Evolutionary conservation across 495 filamentous ascomycete genomes (phyloP).

Genomic region (Bacidia gigantensis): DNA sequence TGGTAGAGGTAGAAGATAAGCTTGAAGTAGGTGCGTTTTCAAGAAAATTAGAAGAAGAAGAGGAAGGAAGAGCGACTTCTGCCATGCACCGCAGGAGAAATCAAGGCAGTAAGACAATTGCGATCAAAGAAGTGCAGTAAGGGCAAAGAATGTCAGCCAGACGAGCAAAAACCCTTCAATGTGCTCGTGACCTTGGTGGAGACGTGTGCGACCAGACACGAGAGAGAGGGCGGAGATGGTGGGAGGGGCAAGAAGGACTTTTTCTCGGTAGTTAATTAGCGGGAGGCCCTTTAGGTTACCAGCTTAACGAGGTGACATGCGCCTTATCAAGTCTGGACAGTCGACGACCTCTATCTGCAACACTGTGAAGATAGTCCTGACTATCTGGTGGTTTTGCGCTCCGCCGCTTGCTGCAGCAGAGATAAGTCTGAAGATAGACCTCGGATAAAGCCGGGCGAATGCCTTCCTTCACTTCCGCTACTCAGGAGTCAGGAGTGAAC

Average conservation of each 20-base stretch:
- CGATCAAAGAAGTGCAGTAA: background rate
- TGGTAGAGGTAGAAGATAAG: slow-evolving; percentile 17
- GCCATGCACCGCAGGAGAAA: slow-evolving; percentile 15
- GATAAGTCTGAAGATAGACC: background rate
- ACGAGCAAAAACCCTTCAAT: background rate
- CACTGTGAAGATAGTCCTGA: background rate
- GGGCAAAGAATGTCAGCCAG: background rate
- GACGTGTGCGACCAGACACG: background rate
- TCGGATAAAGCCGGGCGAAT: background rate
- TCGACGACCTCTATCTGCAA: background rate
- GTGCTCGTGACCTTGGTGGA: background rate
- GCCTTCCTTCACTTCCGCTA: background rate
- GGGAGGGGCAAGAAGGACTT: background rate
- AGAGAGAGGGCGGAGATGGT: background rate
- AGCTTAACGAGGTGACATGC: background rate
- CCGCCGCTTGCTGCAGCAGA: background rate
- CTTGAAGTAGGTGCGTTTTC: slow-evolving; percentile 27
- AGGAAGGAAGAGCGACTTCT: slow-evolving; percentile 34
- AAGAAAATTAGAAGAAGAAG: slow-evolving; percentile 48
- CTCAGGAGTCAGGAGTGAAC: too few species aligned
- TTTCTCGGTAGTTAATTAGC: background rate
- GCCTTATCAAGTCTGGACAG: background rate
- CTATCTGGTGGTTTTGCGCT: too few species aligned
- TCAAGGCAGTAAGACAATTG: background rate
- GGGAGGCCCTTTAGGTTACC: background rate